Evolutionary conservation across 2,329 filamentous ascomycete genomes (phyloP).

Genomic region (Taxawa tesnikishii): DNA sequence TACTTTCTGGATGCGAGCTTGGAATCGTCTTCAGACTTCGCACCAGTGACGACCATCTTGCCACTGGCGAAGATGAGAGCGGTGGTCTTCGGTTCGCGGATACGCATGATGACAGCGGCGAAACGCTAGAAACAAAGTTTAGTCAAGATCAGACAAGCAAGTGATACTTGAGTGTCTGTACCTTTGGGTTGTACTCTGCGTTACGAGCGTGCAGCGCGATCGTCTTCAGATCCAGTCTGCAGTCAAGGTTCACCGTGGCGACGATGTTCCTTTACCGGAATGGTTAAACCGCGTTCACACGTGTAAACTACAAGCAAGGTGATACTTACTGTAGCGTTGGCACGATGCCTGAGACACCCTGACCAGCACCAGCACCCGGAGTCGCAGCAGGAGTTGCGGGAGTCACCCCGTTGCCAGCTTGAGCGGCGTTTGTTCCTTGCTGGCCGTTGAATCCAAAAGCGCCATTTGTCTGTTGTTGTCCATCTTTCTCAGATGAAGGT

Average conservation of each 20-base stretch:
- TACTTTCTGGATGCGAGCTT: slow-evolving; percentile 97
- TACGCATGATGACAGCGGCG: slow-evolving; percentile 98
- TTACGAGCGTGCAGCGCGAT: slow-evolving; percentile 97
- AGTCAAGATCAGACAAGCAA: slow-evolving; percentile 22
- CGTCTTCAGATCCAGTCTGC: slow-evolving; percentile 94
- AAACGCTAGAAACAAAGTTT: slow-evolving; percentile 62
- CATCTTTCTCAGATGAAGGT: slow-evolving; percentile 60
- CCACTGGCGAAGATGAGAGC: slow-evolving; percentile 95
- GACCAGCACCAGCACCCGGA: slow-evolving; percentile 66
- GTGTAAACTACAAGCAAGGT: slow-evolving; percentile 18
- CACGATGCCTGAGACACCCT: slow-evolving; percentile 78
- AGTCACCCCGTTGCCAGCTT: slow-evolving; percentile 62
- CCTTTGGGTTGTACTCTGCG: slow-evolving; percentile 97
- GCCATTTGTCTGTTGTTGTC: slow-evolving; percentile 35
- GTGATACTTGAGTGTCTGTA: slow-evolving; percentile 32
- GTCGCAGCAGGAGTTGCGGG: slow-evolving; percentile 86
- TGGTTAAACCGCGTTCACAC: slow-evolving; percentile 20
- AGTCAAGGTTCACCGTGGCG: slow-evolving; percentile 95
- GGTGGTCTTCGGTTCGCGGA: slow-evolving; percentile 96
- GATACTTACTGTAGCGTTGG: slow-evolving; percentile 93
- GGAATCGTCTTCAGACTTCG: slow-evolving; percentile 66
- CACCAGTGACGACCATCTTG: slow-evolving; percentile 90
- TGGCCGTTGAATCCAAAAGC: slow-evolving; percentile 37
- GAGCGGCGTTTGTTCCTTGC: slow-evolving; percentile 40
- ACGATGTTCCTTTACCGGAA: slow-evolving; percentile 78